Evolutionary conservation across 2,329 filamentous ascomycete species (phyloP).

Genomic region (Aschersonia sp.): DNA sequence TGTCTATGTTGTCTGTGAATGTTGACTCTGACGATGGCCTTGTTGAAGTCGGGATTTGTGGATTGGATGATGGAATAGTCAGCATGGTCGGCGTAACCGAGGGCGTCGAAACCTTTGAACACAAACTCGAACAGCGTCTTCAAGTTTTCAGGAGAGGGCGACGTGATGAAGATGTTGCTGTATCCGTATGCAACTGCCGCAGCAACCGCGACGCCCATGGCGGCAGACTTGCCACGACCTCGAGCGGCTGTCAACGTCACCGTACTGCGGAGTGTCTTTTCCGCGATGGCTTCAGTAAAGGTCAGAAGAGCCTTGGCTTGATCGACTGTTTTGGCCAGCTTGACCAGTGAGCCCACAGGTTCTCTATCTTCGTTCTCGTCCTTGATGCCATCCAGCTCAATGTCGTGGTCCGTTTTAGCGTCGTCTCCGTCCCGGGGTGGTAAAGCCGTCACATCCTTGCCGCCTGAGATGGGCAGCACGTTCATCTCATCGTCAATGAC

Average conservation of each 20-base stretch:
- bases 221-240: constrained; percentile 93
- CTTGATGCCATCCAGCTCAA: constrained; percentile 76
- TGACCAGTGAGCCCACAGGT: constrained; percentile 71
- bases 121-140: constrained; percentile 98
- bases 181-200: constrained; percentile 92
- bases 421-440: constrained; percentile 63
- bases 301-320: constrained; percentile 95
- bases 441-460: constrained; percentile 73
- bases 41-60: constrained; percentile 97
- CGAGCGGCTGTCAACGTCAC: constrained; percentile 86
- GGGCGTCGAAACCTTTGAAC: constrained; percentile 92
- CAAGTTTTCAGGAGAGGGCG: constrained; percentile 91
- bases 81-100: constrained; percentile 86
- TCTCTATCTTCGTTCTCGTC: constrained; percentile 74
- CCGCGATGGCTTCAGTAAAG: constrained; percentile 89
- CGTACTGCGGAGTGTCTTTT: constrained; percentile 88
- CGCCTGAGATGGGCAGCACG: constrained; percentile 90
- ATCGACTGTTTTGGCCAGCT: constrained; percentile 78
- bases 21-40: constrained; percentile 94
- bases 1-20: constrained; percentile 89
- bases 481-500: constrained; percentile 98
- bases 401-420: constrained; percentile 53
- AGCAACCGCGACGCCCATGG: constrained; percentile 84
- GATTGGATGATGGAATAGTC: constrained; percentile 98
- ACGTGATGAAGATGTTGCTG: constrained; percentile 98